Base-by-base conservation (phyloP, 768 basidiomycete species). In the Trametes meyenii region DNA sequence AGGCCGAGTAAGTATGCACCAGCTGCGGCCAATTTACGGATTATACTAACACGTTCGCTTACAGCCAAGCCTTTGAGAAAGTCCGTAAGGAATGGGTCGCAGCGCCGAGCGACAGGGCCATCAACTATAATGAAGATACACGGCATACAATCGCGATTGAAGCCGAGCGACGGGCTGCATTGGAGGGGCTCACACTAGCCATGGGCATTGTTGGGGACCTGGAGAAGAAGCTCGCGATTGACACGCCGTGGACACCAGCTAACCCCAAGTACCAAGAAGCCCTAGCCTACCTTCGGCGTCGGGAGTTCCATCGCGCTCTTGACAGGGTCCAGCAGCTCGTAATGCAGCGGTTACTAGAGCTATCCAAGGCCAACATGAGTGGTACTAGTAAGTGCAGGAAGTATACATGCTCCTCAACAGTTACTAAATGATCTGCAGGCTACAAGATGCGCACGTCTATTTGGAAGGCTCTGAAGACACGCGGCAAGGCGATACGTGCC, bases 391-490 rank as follows among this genome's bases (percentile, higher is more conserved):
- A 26, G 55, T 49, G 7, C 21, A 50, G 23, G 12, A 17, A 24
- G 19, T 24, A n/a, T 38, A 19, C 23, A 19, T 29, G 26, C 24
- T 35, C 7, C 11, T 16, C 16, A 12, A n/a, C 16, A 5, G 14
- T 7, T 17, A n/a, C 42, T 43, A 43, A 43, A 5, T n/a, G 5
- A 17, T n/a, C 19, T n/a, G 19, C 42, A 58, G 56, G 56, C 13
- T 58, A 58, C 21, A 58, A 58, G 35, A 33, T 45, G 35, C 56
- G 56, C 23, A 58, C 56, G 12, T 36, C 45, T 5, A 58, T 58
- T 12, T 58, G 56, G 56, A 58, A 58, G 33, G 56, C 43, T n/a
- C 24, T 58, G 29, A 58, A 58, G 33, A 33, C 56, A 2, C 46
- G 56, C 16, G 56, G 43, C 33, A 58, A 58, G 19, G 56, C 56